Percentiles rank a stretch among this genome's conserved stretches.
Evolutionary conservation across 352 stramenopile species (phyloP).

Genomic region (Pythium phragmiticola): DNA sequence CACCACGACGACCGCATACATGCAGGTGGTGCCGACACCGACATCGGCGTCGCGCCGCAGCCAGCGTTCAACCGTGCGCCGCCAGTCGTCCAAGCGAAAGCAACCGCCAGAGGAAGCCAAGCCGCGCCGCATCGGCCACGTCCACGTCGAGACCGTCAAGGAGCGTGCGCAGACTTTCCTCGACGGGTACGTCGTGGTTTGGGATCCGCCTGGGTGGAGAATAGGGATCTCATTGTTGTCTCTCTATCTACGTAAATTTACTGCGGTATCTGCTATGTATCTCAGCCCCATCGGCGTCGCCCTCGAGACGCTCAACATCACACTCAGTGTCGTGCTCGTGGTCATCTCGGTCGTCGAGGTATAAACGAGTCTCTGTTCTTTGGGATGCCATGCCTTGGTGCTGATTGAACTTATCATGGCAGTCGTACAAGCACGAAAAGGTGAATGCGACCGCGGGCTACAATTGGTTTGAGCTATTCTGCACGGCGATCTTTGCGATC

Average conservation of each 20-base stretch:
- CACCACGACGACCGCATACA: not conserved
- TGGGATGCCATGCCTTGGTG: not conserved
- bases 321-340: constrained; percentile 48
- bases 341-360: constrained; percentile 42
- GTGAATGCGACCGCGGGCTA: constrained; percentile 19
- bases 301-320: constrained; percentile 45
- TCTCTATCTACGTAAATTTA: no score
- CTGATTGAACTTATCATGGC: not conserved
- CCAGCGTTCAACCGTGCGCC: constrained; percentile 8
- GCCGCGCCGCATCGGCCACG: constrained; percentile 31
- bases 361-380: not conserved
- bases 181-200: constrained; percentile 29
- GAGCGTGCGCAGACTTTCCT: constrained; percentile 48
- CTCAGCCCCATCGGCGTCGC: constrained; percentile 31
- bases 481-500: constrained; percentile 42
- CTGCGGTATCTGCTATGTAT: no score
- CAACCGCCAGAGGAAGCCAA: no score
- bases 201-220: no score
- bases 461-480: constrained; percentile 35
- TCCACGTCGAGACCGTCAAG: constrained; percentile 42
- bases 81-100: not conserved
- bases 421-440: constrained; percentile 36
- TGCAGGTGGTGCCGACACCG: no score
- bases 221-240: no score
- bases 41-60: constrained; percentile 1